phyloP scores from a whole-genome alignment of 192 early-diverging fungal genomes.

The Phlyctochytrium arcticum region DNA sequence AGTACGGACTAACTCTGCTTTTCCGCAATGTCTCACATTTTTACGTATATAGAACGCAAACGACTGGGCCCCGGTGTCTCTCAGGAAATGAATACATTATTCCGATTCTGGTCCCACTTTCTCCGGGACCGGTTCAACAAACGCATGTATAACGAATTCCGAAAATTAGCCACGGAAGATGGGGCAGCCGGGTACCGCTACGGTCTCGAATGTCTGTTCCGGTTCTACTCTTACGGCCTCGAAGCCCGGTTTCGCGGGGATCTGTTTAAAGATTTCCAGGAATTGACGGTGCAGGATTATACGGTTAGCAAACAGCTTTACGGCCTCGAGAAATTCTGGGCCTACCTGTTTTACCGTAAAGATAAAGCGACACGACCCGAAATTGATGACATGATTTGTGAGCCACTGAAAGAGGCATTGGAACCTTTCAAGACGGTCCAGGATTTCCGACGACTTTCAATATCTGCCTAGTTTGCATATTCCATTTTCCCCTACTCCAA shows the following conservation, averaged over 20 bases:
- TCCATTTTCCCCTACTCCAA: too few relatives aligned
- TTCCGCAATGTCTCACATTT: neutral
- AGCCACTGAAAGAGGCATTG: conserved; percentile 25
- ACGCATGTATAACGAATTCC: conserved; percentile 93
- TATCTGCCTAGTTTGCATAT: too few relatives aligned
- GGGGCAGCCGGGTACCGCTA: conserved; percentile 80
- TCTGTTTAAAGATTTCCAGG: conserved; percentile 85
- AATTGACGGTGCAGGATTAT: conserved; percentile 72
- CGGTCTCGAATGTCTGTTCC: conserved; percentile 96
- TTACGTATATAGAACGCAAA: conserved; percentile 72
- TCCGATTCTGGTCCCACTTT: conserved; percentile 98
- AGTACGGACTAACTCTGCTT: neutral
- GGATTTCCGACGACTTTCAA: too few relatives aligned
- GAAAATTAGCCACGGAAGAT: conserved; percentile 84
- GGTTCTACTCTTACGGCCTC: conserved; percentile 94
- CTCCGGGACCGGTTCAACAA: conserved; percentile 94
- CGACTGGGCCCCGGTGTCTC: conserved; percentile 81
- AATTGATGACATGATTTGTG: conserved; percentile 32
- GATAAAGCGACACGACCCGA: conserved; percentile 56
- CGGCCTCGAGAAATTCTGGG: conserved; percentile 96
- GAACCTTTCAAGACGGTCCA: conserved; percentile 11
- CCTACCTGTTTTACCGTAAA: conserved; percentile 86
- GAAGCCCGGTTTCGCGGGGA: conserved; percentile 85
- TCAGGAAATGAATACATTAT: conserved; percentile 96
- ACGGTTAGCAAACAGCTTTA: conserved; percentile 55